These are phyloP conservation scores for Aspergillus awamori DNA, from an alignment of 2,329 filamentous ascomycete species.

Conservation along the genomic window DNA sequence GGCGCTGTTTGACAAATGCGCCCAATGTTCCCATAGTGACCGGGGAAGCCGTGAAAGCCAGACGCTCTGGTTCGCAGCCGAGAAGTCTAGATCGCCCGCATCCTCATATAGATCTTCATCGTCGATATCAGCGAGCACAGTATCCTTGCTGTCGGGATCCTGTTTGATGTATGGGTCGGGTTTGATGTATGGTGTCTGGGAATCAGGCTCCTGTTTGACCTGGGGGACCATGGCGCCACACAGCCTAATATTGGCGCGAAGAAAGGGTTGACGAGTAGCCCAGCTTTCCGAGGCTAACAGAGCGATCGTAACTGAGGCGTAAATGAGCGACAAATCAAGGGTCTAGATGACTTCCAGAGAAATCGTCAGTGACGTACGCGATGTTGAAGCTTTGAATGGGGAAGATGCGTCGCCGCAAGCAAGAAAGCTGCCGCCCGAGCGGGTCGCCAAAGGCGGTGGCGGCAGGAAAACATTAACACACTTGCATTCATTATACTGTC, in stretches of 20 bases:
- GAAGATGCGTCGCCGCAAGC: slow-evolving; percentile 10
- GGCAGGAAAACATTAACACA: not conserved
- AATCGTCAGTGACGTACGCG: slow-evolving; percentile 14
- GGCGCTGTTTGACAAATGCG: slow-evolving; percentile 50
- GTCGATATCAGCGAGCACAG: slow-evolving; percentile 37
- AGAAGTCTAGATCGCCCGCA: slow-evolving; percentile 65
- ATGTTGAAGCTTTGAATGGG: slow-evolving; percentile 13
- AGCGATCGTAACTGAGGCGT: slow-evolving; percentile 11
- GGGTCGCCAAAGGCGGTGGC: slow-evolving; percentile 26
- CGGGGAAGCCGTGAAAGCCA: slow-evolving; percentile 80
- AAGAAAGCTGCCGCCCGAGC: slow-evolving; percentile 13
- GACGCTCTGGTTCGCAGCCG: slow-evolving; percentile 49
- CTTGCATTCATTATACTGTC: not conserved
- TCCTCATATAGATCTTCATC: slow-evolving; percentile 75
- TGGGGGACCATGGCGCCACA: slow-evolving; percentile 35
- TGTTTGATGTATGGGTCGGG: slow-evolving; percentile 44
- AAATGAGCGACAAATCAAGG: not conserved
- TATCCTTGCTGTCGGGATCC: slow-evolving; percentile 46
- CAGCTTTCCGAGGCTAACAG: not conserved
- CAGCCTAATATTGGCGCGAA: not conserved
- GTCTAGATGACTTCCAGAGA: not conserved
- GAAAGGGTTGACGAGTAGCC: not conserved
- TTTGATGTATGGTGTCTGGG: slow-evolving; percentile 42
- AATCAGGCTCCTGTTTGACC: slow-evolving; percentile 47
- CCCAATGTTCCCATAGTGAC: slow-evolving; percentile 80